These are phyloP conservation scores for Kazachstania africana DNA, from an alignment of 805 yeast species.

Conservation along the genomic window DNA sequence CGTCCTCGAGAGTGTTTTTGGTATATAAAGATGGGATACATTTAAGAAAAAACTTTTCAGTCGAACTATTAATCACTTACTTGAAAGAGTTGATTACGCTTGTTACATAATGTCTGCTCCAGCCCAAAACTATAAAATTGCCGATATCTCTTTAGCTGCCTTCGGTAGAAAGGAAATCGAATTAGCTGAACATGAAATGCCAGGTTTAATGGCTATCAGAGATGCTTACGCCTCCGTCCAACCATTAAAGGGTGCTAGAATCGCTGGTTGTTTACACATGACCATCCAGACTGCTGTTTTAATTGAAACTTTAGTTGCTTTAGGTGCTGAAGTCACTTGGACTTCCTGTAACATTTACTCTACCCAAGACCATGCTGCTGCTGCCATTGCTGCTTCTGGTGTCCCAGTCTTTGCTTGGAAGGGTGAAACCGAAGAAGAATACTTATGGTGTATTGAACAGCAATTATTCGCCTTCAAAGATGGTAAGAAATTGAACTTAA, in stretches of 20 bases:
- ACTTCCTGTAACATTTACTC: conserved; percentile 98
- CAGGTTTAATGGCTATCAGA: conserved; percentile 97
- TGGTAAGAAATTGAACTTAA: conserved; percentile 86
- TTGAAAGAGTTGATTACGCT: too few relatives aligned
- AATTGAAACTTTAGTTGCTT: conserved; percentile 91
- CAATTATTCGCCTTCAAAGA: conserved; percentile 97
- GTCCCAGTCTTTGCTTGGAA: conserved; percentile 99
- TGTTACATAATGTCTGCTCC: conserved; percentile 38
- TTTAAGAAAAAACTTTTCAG: too few relatives aligned
- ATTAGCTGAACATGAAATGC: conserved; percentile 98
- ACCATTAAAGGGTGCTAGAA: conserved; percentile 96
- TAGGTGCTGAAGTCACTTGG: conserved; percentile 99
- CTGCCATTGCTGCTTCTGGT: conserved; percentile 99
- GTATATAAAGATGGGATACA: too few relatives aligned
- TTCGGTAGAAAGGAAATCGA: conserved; percentile 99
- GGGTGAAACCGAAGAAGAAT: conserved; percentile 99
- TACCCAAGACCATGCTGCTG: conserved; percentile 99
- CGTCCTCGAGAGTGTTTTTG: too few relatives aligned
- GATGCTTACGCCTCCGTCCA: conserved; percentile 80
- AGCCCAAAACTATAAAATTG: conserved; percentile 79
- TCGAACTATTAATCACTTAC: too few relatives aligned
- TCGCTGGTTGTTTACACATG: conserved; percentile 99
- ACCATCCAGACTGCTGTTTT: conserved; percentile 98
- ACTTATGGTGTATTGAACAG: conserved; percentile 98
- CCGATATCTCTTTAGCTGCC: conserved; percentile 97